Base-by-base conservation (phyloP, 768 basidiomycete species). In the Leccinellum rugosiceps region DNA sequence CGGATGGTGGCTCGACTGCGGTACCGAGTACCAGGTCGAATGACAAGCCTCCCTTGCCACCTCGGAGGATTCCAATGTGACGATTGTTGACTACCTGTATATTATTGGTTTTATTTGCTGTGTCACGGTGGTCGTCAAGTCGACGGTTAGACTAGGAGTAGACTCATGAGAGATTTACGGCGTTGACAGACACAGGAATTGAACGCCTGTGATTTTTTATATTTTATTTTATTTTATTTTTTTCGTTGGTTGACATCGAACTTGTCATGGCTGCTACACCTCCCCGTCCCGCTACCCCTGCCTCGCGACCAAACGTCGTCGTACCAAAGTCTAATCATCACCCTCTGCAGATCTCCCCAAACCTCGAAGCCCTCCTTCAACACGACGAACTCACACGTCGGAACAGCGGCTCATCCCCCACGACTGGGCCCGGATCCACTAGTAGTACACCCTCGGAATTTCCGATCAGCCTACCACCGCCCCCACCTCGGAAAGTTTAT, bases 361-460 rank as follows among this genome's bases (percentile, higher is more conserved):
- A 86, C 61, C 77, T 85, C 47, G 80, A 85, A 58, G 84, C 83
- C 25, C 63, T 86, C 8, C 73, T 86, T 52, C 78, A 83, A 64
- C 80, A 84, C 58, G 84, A 84, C 50, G 80, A 83, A 51, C 76
- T 74, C 51, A 72, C 72, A n/a, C 77, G 81, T 21, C 65, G 67
- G 44, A 70, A 48, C 14, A 53, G 65, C 65, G 38, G 52, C 26
- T 68, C n/a, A 0, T 43, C 72, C 5, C 68, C 65, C 14, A 70
- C 65, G 4, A 62, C 46, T 53, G 15, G 41, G n/a, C 51, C 14
- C 50, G 38, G 38, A n/a, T 13, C 38, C 4, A 57, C 34, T 34
- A 34, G 4, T 14, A 57, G 58, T 2, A n/a, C 60, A 8, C 56
- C 63, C 0, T 49, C 58, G 1, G 72, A 50, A 7, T 69, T 67